Evolutionary conservation across 2,329 filamentous ascomycete species (phyloP).

Genomic region (Chalaropsis thielavioides): DNA sequence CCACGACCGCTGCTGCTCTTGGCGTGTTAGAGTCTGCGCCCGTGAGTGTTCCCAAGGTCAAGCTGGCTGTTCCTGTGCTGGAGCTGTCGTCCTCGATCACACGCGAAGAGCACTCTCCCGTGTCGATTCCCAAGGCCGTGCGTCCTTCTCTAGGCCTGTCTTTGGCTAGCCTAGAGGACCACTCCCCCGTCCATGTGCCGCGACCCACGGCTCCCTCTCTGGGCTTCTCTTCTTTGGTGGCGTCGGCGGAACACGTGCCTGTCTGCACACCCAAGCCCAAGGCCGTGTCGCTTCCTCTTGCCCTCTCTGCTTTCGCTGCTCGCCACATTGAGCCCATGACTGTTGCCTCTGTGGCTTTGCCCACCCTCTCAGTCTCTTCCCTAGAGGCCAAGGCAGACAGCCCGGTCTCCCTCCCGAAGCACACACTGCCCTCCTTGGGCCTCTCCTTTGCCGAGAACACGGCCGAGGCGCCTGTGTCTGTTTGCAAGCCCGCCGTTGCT

Average conservation of each 20-base stretch:
- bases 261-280: neutral
- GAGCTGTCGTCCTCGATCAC: constrained; percentile 13
- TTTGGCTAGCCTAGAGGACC: neutral
- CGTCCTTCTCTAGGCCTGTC: constrained; percentile 24
- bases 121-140: constrained; percentile 23
- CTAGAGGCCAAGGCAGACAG: neutral
- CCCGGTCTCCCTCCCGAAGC: neutral
- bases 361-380: neutral
- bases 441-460: constrained; percentile 4
- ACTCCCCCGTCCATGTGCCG: constrained; percentile 22
- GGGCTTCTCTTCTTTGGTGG: constrained; percentile 22
- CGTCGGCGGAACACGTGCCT: neutral
- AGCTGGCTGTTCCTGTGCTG: constrained; percentile 19
- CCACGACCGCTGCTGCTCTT: constrained; percentile 23
- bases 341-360: constrained; percentile 13
- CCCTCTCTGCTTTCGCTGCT: constrained; percentile 19
- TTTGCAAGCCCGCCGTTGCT: neutral
- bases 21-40: constrained; percentile 23
- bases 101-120: constrained; percentile 13
- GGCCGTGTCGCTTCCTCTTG: neutral
- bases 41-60: constrained; percentile 23
- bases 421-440: neutral
- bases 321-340: constrained; percentile 24
- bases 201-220: constrained; percentile 21
- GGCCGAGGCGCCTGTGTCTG: neutral